Evolutionary conservation across 768 basidiomycete genomes (phyloP), one percentile per base, ranked within the genome.

Genomic region (Suillus tomentosus): DNA sequence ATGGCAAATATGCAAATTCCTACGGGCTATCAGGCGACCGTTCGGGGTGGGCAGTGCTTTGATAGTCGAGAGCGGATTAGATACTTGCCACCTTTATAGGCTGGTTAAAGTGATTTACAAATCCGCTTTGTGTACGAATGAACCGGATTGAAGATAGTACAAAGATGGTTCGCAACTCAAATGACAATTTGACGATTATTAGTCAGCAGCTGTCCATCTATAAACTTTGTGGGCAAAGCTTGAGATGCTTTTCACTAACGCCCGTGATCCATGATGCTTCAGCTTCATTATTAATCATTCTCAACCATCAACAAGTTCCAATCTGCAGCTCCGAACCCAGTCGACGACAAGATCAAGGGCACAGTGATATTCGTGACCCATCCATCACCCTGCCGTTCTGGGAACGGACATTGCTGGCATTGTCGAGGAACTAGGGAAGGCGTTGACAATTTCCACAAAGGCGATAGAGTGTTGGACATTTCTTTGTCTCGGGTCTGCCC

Each of bases 291-390:
- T 24, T 24, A 24, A 24, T 24, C 24, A 24, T 24, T 24, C 24
- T 24, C 24, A 24, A 1, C 24, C 24, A 24, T 24, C 24, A 24
- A 24, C 24, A 24, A 24, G 24, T 24, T 82, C 48, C 68, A 78
- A 40, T 66, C 80, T 0, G 68, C 72, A 3, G 80, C 76, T 1
- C 74, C 85, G 13, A 84, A 85, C 66, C 85, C 84, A 5, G 67
- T 80, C 40, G 82, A 79, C 69, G 84, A 79, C 15, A 75, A 75
- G 68, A 74, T 80, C 22, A 76, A 74, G 48, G 62, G 69, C 51
- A 65, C 65, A 51, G 79, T 76, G 7, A 27, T 66, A 0, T 73
- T 79, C 59, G 58, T 78, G 19, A 68, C 77, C 3, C 27, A 31
- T 31, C 4, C 61, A 70, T 4, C 83, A 66, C 65, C 83, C 79